These are phyloP conservation scores for Ilyonectria robusta DNA, from an alignment of 2,329 filamentous ascomycete genomes.

Conservation along the genomic window DNA sequence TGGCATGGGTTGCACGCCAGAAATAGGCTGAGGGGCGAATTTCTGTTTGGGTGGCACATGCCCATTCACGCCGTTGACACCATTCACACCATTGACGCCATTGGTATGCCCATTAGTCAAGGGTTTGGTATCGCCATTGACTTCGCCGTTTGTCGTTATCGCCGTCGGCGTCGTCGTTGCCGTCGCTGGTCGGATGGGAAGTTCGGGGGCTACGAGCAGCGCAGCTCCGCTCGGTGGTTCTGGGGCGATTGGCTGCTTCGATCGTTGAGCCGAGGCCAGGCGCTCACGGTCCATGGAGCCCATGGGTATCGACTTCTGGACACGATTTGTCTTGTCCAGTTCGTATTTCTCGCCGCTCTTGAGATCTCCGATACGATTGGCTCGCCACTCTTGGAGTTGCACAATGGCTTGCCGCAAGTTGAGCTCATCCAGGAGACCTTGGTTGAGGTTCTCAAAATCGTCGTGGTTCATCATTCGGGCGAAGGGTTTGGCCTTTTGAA, in stretches of 20 bases:
- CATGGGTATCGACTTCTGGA: conserved; percentile 78
- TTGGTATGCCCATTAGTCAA: conserved; percentile 63
- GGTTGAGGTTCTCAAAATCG: conserved; percentile 89
- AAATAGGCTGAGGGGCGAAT: conserved; percentile 69
- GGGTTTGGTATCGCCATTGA: conserved; percentile 65
- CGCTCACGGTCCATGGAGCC: conserved; percentile 87
- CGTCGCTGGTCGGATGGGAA: conserved; percentile 71
- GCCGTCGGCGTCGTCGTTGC: neutral
- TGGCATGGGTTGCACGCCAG: conserved; percentile 74
- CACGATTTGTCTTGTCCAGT: conserved; percentile 83
- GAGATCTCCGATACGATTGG: conserved; percentile 86
- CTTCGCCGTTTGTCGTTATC: conserved; percentile 51
- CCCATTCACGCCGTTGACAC: conserved; percentile 57
- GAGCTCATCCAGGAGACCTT: conserved; percentile 90
- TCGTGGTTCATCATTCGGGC: conserved; percentile 95
- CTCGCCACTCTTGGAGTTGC: conserved; percentile 95
- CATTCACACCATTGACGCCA: conserved; percentile 64
- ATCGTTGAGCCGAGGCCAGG: conserved; percentile 79
- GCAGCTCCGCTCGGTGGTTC: conserved; percentile 83
- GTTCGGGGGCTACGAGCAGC: conserved; percentile 82
- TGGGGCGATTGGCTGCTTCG: conserved; percentile 74
- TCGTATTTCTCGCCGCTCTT: conserved; percentile 94
- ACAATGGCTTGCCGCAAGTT: conserved; percentile 90
- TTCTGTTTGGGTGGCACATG: conserved; percentile 61
- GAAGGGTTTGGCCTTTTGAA: conserved; percentile 96